Evolutionary conservation across 306 rosid genomes (phyloP).

Genomic region (Luffa aegyptiaca): DNA sequence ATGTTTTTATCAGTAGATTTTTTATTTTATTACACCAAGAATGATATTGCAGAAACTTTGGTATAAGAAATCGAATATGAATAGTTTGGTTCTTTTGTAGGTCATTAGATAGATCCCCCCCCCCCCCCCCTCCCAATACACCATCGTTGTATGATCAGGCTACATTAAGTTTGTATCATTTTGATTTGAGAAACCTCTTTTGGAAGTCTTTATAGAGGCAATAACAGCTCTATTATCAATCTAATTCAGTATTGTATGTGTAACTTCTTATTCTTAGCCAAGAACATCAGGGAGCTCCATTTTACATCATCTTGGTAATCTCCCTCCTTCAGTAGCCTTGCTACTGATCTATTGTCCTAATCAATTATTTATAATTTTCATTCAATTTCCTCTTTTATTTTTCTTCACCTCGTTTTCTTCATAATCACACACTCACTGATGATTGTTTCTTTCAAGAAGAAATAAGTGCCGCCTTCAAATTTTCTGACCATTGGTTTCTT

Average conservation of each 20-base stretch:
- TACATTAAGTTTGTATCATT: background rate
- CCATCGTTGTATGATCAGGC: background rate
- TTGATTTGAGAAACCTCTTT: conserved; percentile 1
- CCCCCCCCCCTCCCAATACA: background rate
- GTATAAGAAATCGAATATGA: background rate
- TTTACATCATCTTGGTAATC: background rate
- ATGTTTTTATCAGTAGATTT: background rate
- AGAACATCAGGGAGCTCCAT: background rate
- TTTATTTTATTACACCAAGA: background rate
- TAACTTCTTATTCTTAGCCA: background rate
- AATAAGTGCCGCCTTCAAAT: background rate
- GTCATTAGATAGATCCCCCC: background rate
- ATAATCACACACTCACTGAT: background rate
- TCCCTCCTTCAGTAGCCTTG: background rate
- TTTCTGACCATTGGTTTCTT: background rate
- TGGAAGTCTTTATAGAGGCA: conserved; percentile 1
- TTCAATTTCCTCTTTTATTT: background rate
- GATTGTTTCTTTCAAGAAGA: background rate
- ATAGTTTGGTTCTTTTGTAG: background rate
- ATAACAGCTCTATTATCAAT: background rate
- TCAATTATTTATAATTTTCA: background rate
- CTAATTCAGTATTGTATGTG: background rate
- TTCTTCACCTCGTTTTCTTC: background rate
- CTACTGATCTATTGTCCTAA: background rate
- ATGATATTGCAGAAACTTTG: background rate